phyloP scores from a whole-genome alignment of 225 moss, liverwort and hornwort species.

The Antitrichia curtipendula region DNA sequence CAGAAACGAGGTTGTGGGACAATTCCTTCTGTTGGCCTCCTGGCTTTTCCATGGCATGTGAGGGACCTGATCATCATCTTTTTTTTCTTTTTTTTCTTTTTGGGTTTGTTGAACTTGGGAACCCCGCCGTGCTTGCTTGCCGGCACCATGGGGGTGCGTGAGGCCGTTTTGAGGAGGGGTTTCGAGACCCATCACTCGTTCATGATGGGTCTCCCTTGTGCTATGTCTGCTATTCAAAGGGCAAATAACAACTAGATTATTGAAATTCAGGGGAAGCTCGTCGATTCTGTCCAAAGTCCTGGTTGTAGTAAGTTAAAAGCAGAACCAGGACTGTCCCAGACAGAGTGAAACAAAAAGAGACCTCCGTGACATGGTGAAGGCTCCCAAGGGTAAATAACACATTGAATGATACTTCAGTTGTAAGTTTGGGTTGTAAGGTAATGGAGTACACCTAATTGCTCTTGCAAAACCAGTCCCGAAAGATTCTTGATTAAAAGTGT shows the following conservation, averaged over 20 bases:
- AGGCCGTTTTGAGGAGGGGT: neutral
- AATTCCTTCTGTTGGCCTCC: fast-evolving
- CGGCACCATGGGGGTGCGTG: neutral
- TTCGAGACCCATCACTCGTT: no score
- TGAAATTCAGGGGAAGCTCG: neutral
- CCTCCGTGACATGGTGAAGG: neutral
- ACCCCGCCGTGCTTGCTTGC: neutral
- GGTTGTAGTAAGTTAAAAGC: neutral
- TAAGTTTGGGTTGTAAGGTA: neutral
- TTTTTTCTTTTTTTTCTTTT: no score
- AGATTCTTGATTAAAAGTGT: neutral
- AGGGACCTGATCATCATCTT: neutral
- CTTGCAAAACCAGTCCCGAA: neutral
- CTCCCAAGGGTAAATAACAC: neutral
- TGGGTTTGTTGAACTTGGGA: no score
- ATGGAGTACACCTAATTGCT: neutral
- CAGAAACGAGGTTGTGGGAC: neutral
- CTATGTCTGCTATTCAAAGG: neutral
- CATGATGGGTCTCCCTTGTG: neutral
- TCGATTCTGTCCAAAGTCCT: neutral
- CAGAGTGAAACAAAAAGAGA: neutral
- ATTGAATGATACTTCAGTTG: neutral
- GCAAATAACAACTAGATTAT: neutral
- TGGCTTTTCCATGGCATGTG: neutral
- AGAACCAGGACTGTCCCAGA: neutral